phyloP scores from a whole-genome alignment of 2,329 filamentous ascomycete species.

The Fusarium foetens region DNA sequence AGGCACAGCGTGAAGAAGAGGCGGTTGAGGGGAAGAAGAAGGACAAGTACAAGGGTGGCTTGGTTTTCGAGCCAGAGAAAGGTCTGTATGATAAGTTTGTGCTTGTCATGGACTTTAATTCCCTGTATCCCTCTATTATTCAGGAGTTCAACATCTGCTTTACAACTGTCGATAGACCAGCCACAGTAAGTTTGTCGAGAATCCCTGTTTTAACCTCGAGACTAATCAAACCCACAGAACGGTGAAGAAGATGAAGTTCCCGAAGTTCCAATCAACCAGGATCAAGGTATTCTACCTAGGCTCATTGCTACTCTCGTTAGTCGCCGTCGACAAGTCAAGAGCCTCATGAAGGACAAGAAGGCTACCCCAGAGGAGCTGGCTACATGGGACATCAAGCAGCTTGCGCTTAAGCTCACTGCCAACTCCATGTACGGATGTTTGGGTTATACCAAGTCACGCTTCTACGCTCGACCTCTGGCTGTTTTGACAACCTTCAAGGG shows the following conservation, averaged over 20 bases:
- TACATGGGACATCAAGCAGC: conserved; percentile 98
- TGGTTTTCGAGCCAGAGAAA: conserved; percentile 97
- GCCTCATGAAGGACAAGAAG: conserved; percentile 92
- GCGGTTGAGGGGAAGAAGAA: conserved; percentile 88
- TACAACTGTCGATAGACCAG: conserved; percentile 87
- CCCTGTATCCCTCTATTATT: conserved; percentile 96
- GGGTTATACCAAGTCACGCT: conserved; percentile 95
- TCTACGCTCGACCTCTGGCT: conserved; percentile 93
- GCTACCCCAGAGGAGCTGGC: conserved; percentile 88
- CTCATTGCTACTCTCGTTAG: conserved; percentile 93
- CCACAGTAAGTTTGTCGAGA: conserved; percentile 66
- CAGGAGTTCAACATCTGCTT: conserved; percentile 99
- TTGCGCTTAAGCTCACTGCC: conserved; percentile 95
- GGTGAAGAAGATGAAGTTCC: conserved; percentile 90
- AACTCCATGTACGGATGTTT: conserved; percentile 99
- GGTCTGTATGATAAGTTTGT: conserved; percentile 98
- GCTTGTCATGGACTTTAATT: conserved; percentile 99
- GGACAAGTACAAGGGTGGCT: conserved; percentile 98
- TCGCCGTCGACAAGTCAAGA: conserved; percentile 91
- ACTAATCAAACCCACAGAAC: conserved; percentile 48
- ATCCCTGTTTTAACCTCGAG: neutral
- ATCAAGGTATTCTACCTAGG: conserved; percentile 85
- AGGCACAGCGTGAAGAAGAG: conserved; percentile 75
- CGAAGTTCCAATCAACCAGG: conserved; percentile 81
- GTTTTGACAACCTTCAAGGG: conserved; percentile 98